A percentile compares a stretch with the other conserved stretches of the same genome.
Evolutionary conservation across 192 early-diverging fungal genomes (phyloP).

Genomic region (Backusella tuberculispora): DNA sequence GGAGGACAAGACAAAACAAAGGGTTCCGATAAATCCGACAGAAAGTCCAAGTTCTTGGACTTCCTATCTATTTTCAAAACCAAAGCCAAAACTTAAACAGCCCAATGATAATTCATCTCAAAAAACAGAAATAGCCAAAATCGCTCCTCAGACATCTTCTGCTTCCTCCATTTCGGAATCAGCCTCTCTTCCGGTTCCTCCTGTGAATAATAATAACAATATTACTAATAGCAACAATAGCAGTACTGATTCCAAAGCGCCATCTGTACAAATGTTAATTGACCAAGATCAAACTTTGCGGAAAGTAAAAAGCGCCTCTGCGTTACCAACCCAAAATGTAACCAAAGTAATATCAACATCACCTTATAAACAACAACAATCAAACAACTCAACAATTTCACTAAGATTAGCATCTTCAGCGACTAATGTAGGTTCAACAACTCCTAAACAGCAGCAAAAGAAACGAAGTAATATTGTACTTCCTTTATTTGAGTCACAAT

Average conservation of each 20-base stretch:
- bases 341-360: neutral
- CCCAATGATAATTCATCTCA: neutral
- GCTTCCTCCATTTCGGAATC: neutral
- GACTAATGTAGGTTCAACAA: neutral
- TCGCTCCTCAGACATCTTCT: too few species aligned
- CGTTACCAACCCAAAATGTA: neutral
- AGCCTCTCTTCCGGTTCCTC: neutral
- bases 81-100: neutral
- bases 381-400: neutral
- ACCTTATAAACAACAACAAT: neutral
- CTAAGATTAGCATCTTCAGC: neutral
- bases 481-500: constrained; percentile 39
- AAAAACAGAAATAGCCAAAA: neutral
- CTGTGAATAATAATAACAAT: too few species aligned
- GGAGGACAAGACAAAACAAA: neutral
- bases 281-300: constrained; percentile 2
- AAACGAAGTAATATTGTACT: constrained; percentile 31
- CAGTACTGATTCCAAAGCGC: neutral
- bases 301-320: neutral
- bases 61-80: neutral
- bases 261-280: neutral
- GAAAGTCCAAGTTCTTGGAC: neutral
- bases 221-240: neutral
- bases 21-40: neutral
- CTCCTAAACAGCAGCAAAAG: neutral